Conservation (phyloP, 106 monocot species). For the Acanthochlamys bracteata region DNA sequence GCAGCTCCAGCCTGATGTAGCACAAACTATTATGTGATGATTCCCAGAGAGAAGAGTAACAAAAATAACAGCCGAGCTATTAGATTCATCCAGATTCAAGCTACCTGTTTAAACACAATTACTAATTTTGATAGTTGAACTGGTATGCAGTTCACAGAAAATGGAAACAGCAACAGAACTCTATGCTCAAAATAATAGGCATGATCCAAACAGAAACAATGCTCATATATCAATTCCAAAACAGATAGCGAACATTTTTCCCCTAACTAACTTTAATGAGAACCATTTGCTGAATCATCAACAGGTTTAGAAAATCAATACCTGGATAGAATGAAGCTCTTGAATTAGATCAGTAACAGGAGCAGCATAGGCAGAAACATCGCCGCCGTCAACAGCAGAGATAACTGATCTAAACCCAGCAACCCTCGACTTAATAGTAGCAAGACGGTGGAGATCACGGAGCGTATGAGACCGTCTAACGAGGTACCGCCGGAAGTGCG, state of each 20-base stretch:
- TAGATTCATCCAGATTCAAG: no score
- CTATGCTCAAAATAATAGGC: no score
- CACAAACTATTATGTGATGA: not conserved
- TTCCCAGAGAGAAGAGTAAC: not conserved
- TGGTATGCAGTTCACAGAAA: no score
- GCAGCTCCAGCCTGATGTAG: not conserved
- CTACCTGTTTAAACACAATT: no score
- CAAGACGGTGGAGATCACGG: constrained; percentile 59
- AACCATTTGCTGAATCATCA: not conserved
- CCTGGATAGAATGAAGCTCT: constrained; percentile 70
- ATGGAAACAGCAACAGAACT: no score
- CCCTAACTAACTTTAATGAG: not conserved
- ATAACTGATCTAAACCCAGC: constrained; percentile 30
- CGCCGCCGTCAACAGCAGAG: constrained; percentile 13
- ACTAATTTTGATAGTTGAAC: no score
- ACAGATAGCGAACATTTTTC: no score
- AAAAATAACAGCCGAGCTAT: no score
- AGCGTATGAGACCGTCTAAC: constrained; percentile 64
- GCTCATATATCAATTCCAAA: no score
- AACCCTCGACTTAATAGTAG: constrained; percentile 50
- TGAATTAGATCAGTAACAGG: constrained; percentile 55
- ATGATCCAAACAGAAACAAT: no score
- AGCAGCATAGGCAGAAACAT: constrained; percentile 14
- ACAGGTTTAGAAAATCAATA: not conserved
- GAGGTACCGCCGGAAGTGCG: constrained; percentile 53